A percentile compares a stretch with the other conserved stretches of the same genome.
Conservation (phyloP, 495 filamentous ascomycete species). For the Podospora tetraspora region DNA sequence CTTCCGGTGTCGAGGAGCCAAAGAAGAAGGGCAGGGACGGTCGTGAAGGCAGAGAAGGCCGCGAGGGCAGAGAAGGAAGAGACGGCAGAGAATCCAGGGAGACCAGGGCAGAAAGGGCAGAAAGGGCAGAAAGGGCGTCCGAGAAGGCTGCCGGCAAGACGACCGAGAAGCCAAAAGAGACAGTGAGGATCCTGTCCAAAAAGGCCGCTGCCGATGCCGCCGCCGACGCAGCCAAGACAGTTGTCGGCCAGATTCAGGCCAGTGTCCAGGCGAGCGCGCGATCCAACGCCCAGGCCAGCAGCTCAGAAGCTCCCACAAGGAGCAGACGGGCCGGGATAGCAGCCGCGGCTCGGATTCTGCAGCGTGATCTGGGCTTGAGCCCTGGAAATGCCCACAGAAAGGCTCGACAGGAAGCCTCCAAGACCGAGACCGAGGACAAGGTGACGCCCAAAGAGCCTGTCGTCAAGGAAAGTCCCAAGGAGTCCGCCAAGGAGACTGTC, state of each 20-base stretch:
- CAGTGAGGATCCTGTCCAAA: conserved; percentile 74
- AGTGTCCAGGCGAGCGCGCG: conserved; percentile 12
- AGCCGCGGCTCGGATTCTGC: conserved; percentile 77
- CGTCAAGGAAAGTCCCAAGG: conserved; percentile 35
- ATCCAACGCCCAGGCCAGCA: conserved; percentile 10
- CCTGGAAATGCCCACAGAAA: conserved; percentile 53
- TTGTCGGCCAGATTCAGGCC: conserved; percentile 32
- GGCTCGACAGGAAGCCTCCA: conserved; percentile 48
- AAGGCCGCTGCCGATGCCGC: conserved; percentile 51
- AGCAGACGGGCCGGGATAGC: conserved; percentile 62
- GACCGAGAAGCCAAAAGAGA: conserved; percentile 56
- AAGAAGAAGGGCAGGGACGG: conserved; percentile 41
- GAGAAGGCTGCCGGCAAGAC: conserved; percentile 50
- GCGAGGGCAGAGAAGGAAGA: neutral
- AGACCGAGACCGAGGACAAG: conserved; percentile 44
- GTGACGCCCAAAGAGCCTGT: conserved; percentile 32
- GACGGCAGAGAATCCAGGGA: conserved; percentile 13
- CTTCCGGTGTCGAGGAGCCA: conserved; percentile 41
- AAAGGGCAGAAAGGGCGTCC: conserved; percentile 62
- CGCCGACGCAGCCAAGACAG: conserved; percentile 41
- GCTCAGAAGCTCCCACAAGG: conserved; percentile 35
- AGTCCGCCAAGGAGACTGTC: conserved; percentile 24
- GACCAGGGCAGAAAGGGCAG: conserved; percentile 54
- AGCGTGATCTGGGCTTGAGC: conserved; percentile 83
- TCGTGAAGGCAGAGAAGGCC: neutral